phyloP scores from a whole-genome alignment of 495 filamentous ascomycete genomes.

The Daldinia vernicosa region DNA sequence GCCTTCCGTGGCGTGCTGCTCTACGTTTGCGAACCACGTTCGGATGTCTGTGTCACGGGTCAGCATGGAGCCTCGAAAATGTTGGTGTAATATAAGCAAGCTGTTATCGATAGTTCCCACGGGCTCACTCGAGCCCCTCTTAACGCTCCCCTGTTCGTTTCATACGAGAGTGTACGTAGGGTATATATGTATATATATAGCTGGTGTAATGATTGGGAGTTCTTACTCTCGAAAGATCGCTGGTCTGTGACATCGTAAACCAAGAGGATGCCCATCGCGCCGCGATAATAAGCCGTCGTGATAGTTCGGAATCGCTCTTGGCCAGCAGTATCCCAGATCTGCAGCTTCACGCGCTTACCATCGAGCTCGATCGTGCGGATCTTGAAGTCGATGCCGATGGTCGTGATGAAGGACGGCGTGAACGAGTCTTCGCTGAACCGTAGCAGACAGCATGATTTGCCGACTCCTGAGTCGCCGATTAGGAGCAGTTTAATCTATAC shows the following conservation, averaged over 20 bases:
- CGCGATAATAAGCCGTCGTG: conserved; percentile 97
- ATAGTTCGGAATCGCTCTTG: conserved; percentile 99
- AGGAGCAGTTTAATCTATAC: conserved; percentile 95
- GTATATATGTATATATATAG: not conserved
- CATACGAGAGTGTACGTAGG: not conserved
- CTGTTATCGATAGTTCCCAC: not conserved
- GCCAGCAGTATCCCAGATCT: conserved; percentile 99
- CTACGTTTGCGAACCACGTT: conserved; percentile 99
- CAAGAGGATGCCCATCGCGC: conserved; percentile 97
- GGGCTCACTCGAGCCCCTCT: conserved; percentile 14
- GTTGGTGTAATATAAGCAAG: conserved; percentile 1
- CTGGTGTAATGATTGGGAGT: not conserved
- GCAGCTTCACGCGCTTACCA: conserved; percentile 96
- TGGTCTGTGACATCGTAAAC: conserved; percentile 99
- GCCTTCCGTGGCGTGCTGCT: conserved; percentile 98
- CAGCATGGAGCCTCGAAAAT: conserved; percentile 16
- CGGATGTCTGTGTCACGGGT: conserved; percentile 77
- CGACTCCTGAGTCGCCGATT: conserved; percentile 97
- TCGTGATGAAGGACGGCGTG: conserved; percentile 98
- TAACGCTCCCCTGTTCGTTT: not conserved
- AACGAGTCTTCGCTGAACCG: conserved; percentile 99
- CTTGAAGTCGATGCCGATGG: conserved; percentile 99
- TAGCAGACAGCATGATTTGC: conserved; percentile 97
- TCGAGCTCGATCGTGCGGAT: conserved; percentile 98
- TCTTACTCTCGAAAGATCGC: conserved; percentile 93